Base-by-base conservation (phyloP, 495 filamentous ascomycete genomes). In the Penicillium dipodomyicola region DNA sequence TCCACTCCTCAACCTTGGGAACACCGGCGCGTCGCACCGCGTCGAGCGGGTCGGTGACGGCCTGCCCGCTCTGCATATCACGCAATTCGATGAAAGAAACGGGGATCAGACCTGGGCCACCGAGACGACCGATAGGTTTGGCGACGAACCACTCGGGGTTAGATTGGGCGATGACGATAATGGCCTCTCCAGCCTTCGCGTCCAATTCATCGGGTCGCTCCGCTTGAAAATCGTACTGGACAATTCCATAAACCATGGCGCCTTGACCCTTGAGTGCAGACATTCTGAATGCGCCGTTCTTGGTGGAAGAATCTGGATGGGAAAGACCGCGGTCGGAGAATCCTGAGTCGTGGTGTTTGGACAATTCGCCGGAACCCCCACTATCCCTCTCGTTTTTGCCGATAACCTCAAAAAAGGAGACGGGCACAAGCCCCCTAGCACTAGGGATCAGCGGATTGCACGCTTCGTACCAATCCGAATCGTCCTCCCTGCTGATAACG, bases 91-190 rank as follows among this genome's bases (percentile, higher is more conserved):
- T 91, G 68, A 96, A 98, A 2, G 92, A 95, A 37, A 97, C 95
- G 20, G 94, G 94, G 66, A 98, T 97, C 61, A 98, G 75, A 30
- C 94, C 94, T 1, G 94, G 94, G 11, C 94, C 94, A 22, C 94
- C 94, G 20, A 97, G 80, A 61, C 95, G 82, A 51, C 93, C 92
- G 65, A 97, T 98, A 7, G 94, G 95, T 74, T 98, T 98, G 15
- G 95, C 95, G 63, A 98, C 94, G 65, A 97, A 98, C 94, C 94
- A 98, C 70, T 98, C 94, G 35, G 93, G 92, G 64, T 97, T 97
- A n/a, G 94, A 97, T 72, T 97, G 94, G 39, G 94, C 94, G 68
- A 97, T 97, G 27, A 97, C 92, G 54, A 98, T 96, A 65, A 98
- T 97, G 35, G 91, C 89, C 71, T 98, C 94, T 54, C 94, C 95